Evolutionary conservation across 257 asterid genomes (phyloP).

Genomic region (Oldenlandia corymbosa): DNA sequence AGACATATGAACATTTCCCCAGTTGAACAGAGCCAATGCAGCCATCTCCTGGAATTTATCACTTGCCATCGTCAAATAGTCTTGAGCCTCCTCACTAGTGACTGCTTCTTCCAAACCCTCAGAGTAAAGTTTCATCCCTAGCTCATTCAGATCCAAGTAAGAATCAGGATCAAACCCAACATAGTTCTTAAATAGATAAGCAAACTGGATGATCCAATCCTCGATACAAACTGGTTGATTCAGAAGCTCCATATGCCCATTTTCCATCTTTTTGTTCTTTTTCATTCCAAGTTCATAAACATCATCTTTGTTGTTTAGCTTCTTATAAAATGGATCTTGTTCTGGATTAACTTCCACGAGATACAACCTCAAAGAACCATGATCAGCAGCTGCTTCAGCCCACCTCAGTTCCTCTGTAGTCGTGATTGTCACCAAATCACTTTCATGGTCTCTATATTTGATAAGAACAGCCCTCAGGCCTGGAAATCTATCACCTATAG

Average conservation of each 20-base stretch:
- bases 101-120: slow-evolving; percentile 80
- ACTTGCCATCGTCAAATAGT: slow-evolving; percentile 45
- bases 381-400: slow-evolving; percentile 68
- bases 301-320: slow-evolving; percentile 24
- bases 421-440: slow-evolving; percentile 82
- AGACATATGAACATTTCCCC: slow-evolving; percentile 81
- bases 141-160: slow-evolving; percentile 67
- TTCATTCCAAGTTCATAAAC: slow-evolving; percentile 15
- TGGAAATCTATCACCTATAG: slow-evolving; percentile 53
- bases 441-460: slow-evolving; percentile 83
- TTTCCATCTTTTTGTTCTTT: slow-evolving; percentile 19
- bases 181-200: slow-evolving; percentile 59
- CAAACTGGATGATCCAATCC: slow-evolving; percentile 80
- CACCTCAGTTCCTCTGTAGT: slow-evolving; percentile 68
- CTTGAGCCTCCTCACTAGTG: slow-evolving; percentile 85
- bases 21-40: slow-evolving; percentile 80
- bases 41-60: slow-evolving; percentile 83
- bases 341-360: slow-evolving; percentile 60
- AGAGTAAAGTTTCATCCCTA: slow-evolving; percentile 61
- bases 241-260: slow-evolving; percentile 33
- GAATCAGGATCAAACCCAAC: slow-evolving; percentile 72
- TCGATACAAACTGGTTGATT: slow-evolving; percentile 45
- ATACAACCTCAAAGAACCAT: slow-evolving; percentile 57
- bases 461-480: slow-evolving; percentile 47
- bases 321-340: slow-evolving; percentile 55